Conservation (phyloP, 108 stramenopile genomes). For the Fragilaria crotonensis region DNA sequence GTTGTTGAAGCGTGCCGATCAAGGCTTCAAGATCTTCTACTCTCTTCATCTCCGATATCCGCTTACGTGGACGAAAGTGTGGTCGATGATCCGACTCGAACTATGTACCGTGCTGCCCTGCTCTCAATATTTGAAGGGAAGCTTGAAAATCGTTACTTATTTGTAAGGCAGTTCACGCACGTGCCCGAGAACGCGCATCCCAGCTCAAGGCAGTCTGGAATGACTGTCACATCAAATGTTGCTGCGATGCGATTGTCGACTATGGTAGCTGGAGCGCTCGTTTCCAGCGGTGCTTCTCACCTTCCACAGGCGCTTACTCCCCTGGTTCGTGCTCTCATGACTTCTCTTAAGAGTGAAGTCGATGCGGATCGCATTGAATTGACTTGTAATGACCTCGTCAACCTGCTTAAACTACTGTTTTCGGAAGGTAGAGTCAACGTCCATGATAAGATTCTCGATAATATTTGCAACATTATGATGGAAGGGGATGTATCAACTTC, state of each 20-base stretch:
- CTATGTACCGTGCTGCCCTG: too few species aligned
- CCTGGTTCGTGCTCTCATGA: conserved; percentile 1
- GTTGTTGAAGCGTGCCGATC: too few species aligned
- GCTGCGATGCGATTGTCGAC: neutral
- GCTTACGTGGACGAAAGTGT: too few species aligned
- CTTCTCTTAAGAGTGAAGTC: conserved; percentile 1
- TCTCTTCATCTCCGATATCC: too few species aligned
- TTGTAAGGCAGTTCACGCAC: too few species aligned
- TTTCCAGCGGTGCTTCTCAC: neutral
- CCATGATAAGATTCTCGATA: neutral
- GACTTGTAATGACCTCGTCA: neutral
- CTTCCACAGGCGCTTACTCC: neutral
- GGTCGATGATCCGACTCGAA: too few species aligned
- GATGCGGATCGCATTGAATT: neutral
- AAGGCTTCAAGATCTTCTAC: too few species aligned
- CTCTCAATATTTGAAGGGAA: too few species aligned
- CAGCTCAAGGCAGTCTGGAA: too few species aligned
- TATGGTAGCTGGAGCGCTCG: neutral
- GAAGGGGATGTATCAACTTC: neutral
- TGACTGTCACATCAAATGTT: too few species aligned
- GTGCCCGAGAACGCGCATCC: too few species aligned
- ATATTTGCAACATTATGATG: neutral
- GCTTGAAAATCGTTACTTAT: too few species aligned
- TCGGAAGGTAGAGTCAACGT: neutral
- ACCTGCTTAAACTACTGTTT: neutral